Conservation (phyloP, 1,284 basidiomycete species). For the Blastosporella zonata region DNA sequence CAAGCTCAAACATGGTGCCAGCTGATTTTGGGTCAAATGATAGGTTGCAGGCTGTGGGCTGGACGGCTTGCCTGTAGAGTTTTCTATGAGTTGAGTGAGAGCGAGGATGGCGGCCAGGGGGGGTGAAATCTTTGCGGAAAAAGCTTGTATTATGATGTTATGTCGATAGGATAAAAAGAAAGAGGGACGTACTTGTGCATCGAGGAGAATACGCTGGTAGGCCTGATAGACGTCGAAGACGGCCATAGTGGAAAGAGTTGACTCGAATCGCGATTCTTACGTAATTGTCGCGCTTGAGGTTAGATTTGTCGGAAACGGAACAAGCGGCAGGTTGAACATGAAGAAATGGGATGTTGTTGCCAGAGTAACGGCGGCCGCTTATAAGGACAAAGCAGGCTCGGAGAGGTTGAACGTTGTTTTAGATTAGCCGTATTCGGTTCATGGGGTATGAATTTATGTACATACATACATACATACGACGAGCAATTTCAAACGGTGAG, state of each 20-base stretch:
- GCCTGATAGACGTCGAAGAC: slow-evolving; percentile 51
- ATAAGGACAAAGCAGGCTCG: neutral
- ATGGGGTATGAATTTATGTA: slow-evolving; percentile 1
- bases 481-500: too few species aligned
- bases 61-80: slow-evolving; percentile 58
- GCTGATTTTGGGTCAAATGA: slow-evolving; percentile 39
- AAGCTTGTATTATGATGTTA: neutral
- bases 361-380: slow-evolving; percentile 11
- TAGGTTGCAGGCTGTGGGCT: slow-evolving; percentile 11
- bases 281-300: slow-evolving; percentile 7
- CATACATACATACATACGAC: too few species aligned
- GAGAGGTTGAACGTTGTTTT: neutral
- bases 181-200: slow-evolving; percentile 51
- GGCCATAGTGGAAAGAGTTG: neutral
- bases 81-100: slow-evolving; percentile 72
- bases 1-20: slow-evolving; percentile 89
- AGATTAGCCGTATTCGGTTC: neutral
- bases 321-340: neutral
- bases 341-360: slow-evolving; percentile 9
- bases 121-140: slow-evolving; percentile 61
- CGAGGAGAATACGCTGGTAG: slow-evolving; percentile 52
- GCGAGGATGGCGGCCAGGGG: slow-evolving; percentile 86
- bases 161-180: slow-evolving; percentile 1
- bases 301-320: neutral
- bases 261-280: slow-evolving; percentile 12